Percentiles rank a stretch among this genome's conserved stretches.
These are phyloP conservation scores for Penicillium verhagenii DNA, from an alignment of 495 filamentous ascomycete species.

Conservation along the genomic window DNA sequence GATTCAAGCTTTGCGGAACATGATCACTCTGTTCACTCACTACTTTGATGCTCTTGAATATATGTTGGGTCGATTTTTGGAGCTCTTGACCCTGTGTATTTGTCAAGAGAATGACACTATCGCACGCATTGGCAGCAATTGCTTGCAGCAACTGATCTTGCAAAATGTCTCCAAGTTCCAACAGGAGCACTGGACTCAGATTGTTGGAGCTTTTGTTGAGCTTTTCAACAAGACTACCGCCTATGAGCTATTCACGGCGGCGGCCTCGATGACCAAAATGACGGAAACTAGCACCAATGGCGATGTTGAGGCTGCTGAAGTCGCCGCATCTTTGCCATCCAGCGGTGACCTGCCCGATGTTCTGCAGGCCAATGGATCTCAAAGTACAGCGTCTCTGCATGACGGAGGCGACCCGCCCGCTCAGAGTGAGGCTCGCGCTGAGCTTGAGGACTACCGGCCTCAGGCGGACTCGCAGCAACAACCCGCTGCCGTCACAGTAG, in stretches of 20 bases:
- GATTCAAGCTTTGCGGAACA: constrained; percentile 97
- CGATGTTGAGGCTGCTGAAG: constrained; percentile 28
- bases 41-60: constrained; percentile 95
- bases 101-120: constrained; percentile 99
- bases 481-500: constrained; percentile 85
- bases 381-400: constrained; percentile 37
- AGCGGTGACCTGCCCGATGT: constrained; percentile 43
- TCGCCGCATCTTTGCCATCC: constrained; percentile 16
- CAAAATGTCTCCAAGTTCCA: constrained; percentile 93
- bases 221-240: constrained; percentile 94
- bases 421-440: constrained; percentile 37
- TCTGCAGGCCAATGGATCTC: constrained; percentile 62
- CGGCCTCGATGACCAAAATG: constrained; percentile 53
- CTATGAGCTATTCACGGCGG: constrained; percentile 87
- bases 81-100: constrained; percentile 91
- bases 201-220: constrained; percentile 92
- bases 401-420: constrained; percentile 41
- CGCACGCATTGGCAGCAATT: constrained; percentile 95
- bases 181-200: constrained; percentile 84
- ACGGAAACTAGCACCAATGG: constrained; percentile 32
- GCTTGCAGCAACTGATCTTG: constrained; percentile 90
- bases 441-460: constrained; percentile 88
- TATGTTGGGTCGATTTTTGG: constrained; percentile 94
- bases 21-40: constrained; percentile 98
- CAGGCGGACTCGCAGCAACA: constrained; percentile 67